Evolutionary conservation across 805 yeast genomes (phyloP).

Genomic region (Candida caryicola): DNA sequence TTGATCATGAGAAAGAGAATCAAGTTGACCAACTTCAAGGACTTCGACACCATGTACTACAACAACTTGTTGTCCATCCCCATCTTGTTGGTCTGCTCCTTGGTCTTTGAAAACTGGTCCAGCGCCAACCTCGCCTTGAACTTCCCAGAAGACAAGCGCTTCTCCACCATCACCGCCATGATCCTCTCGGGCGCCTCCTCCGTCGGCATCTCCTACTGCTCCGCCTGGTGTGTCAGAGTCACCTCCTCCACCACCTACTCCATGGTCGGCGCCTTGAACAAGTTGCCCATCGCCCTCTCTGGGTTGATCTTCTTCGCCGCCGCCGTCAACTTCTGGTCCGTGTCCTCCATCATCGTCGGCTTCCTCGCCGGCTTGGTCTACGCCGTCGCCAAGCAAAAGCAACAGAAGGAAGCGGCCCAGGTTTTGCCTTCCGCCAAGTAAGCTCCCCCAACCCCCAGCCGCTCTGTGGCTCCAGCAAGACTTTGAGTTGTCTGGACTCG

Average conservation of each 20-base stretch:
- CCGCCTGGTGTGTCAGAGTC: constrained; percentile 99
- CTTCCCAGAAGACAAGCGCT: constrained; percentile 73
- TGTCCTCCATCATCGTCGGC: constrained; percentile 88
- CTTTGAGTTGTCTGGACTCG: background rate
- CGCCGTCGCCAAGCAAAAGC: constrained; percentile 93
- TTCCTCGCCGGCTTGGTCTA: constrained; percentile 94
- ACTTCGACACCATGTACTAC: constrained; percentile 97
- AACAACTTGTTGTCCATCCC: constrained; percentile 94
- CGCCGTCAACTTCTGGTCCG: constrained; percentile 88
- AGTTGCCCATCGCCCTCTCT: constrained; percentile 93
- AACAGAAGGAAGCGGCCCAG: constrained; percentile 45
- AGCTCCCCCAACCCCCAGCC: background rate
- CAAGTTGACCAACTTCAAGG: constrained; percentile 93
- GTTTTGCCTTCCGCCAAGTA: constrained; percentile 8
- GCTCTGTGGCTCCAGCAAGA: background rate
- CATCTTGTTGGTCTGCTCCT: constrained; percentile 70
- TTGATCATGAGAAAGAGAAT: constrained; percentile 96
- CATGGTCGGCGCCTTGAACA: constrained; percentile 99
- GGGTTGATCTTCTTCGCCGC: constrained; percentile 95
- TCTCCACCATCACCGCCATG: constrained; percentile 76
- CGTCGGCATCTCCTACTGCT: constrained; percentile 96
- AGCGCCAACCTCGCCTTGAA: constrained; percentile 67
- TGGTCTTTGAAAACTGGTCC: constrained; percentile 91
- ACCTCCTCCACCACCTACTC: constrained; percentile 98
- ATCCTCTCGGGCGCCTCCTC: constrained; percentile 89